A percentile compares a stretch with the other conserved stretches of the same genome.
phyloP scores from a whole-genome alignment of 306 rosid genomes.

The Dicorynia guianensis region DNA sequence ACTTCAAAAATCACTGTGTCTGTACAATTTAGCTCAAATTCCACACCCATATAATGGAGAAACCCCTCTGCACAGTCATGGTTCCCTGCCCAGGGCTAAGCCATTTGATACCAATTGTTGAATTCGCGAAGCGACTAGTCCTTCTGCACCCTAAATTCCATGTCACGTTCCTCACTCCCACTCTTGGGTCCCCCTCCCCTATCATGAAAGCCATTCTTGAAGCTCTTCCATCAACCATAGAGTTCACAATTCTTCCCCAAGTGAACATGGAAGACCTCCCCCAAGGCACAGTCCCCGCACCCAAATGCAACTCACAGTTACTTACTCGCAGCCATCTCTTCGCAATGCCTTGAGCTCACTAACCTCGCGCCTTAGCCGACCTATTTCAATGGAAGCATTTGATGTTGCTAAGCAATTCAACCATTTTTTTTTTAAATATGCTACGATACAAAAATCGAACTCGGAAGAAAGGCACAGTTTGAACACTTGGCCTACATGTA shows the following conservation, averaged over 20 bases:
- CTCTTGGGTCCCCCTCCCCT: conserved; percentile 11
- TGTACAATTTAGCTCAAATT: neutral
- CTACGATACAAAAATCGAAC: no score
- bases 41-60: conserved; percentile 18
- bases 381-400: conserved; percentile 18
- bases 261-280: conserved; percentile 19
- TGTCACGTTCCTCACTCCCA: conserved; percentile 29
- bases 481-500: conserved; percentile 33
- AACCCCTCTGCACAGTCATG: conserved; percentile 33
- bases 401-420: conserved; percentile 39
- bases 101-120: conserved; percentile 40
- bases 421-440: no score
- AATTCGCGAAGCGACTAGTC: conserved; percentile 32
- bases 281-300: neutral
- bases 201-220: conserved; percentile 20
- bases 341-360: conserved; percentile 23
- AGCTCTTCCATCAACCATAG: conserved; percentile 37
- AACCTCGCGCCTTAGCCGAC: neutral
- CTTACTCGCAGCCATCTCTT: conserved; percentile 35
- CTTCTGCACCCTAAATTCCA: neutral
- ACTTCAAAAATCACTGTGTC: no score
- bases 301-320: neutral
- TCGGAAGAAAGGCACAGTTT: no score
- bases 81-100: conserved; percentile 43
- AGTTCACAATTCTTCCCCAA: conserved; percentile 38